These are phyloP conservation scores for Cryptomeria japonica DNA, from an alignment of 75 land plant genomes.

Conservation along the genomic window DNA sequence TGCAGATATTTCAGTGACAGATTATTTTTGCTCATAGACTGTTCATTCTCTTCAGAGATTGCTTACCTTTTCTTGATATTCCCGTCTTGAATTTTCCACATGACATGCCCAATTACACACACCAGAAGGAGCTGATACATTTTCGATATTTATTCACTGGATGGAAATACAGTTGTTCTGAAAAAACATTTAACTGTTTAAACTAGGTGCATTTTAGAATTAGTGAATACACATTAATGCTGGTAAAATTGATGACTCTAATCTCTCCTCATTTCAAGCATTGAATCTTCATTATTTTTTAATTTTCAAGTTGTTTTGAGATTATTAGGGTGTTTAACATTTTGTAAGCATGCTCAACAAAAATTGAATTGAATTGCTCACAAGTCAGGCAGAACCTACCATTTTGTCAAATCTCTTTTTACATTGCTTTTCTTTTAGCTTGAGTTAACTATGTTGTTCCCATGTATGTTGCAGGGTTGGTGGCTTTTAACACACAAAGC, in stretches of 20 bases:
- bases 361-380: neutral
- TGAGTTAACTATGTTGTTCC: neutral
- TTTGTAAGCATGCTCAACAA: neutral
- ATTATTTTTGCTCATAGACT: neutral
- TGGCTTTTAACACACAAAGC: conserved; percentile 82
- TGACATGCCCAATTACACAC: neutral
- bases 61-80: neutral
- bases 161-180: neutral
- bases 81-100: neutral
- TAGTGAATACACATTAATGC: neutral
- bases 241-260: neutral
- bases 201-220: neutral
- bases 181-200: neutral
- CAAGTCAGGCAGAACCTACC: neutral
- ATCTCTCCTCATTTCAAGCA: neutral
- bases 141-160: neutral
- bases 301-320: neutral
- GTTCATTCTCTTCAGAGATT: neutral
- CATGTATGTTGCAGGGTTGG: conserved; percentile 67
- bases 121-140: neutral
- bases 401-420: neutral
- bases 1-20: neutral
- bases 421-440: neutral
- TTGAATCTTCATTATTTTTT: neutral
- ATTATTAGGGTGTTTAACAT: neutral